Evolutionary conservation across 2,329 filamentous ascomycete species (phyloP), one percentile per base, ranked within the genome.

Genomic region (Knufia fluminis): DNA sequence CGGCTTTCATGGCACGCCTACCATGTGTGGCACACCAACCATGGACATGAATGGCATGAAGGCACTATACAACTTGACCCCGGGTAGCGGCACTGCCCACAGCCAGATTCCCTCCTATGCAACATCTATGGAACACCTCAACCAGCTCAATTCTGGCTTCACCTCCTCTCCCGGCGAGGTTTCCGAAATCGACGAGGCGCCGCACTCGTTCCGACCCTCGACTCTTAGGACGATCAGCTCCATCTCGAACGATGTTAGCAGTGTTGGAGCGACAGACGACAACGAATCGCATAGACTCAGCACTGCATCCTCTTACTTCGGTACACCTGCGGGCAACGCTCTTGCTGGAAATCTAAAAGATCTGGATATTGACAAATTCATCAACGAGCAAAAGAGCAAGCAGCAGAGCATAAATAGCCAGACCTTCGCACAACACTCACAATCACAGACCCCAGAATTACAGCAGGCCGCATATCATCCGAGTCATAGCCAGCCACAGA

Each of bases 151-250:
- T 20, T 48, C 66, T 23, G 63, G 67, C 7, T 60, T 70, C 1
- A 68, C 66, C 9, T 72, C 71, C 7, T 73, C 72, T 2, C 73
- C 71, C 3, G 71, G 70, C n/a, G 71, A 73, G 41, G 62, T 69
- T 17, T 74, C 72, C 2, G 72, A 74, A 54, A 63, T 67, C 10
- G 71, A 72, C 24, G 72, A 74, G 39, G 69, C 65, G 46, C 61
- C 62, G 14, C 22, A 26, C 63, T 6, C 60, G 66, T 43, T 62
- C 62, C 14, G 62, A 58, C 19, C 51, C 66, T 24, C 61, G 58
- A 19, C 54, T 57, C 31, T 49, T 59, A 39, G 57, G 58, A 59
- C 55, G 62, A 68, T 52, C 55, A 49, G 46, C 33, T 66, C 70
- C 44, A 57, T 66, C 26, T 64, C 63, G 10, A 59, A 52, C 36